Conservation (phyloP, 306 rosid species). For the Vachellia pachyceras region DNA sequence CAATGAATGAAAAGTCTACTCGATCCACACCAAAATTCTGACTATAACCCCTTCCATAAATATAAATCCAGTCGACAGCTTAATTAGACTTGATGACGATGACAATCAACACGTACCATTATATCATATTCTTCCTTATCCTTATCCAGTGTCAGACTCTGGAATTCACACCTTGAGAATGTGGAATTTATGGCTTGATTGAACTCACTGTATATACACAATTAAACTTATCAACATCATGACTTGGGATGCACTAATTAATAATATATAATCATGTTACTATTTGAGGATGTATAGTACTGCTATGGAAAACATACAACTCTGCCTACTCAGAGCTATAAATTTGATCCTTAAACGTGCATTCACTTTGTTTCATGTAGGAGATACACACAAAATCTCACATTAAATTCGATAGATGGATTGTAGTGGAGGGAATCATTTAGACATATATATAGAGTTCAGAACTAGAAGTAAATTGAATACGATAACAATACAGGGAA, state of each 20-base stretch:
- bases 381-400: not conserved
- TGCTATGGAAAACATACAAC: not conserved
- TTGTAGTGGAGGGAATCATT: not conserved
- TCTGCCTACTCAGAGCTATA: too few relatives aligned
- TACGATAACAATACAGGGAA: not conserved
- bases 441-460: not conserved
- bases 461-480: not conserved
- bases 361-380: not conserved
- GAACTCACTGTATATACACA: not conserved
- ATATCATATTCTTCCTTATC: not conserved
- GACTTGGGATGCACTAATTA: not conserved
- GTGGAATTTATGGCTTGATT: not conserved
- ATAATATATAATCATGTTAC: not conserved
- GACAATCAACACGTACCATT: too few relatives aligned
- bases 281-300: not conserved
- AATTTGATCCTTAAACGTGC: not conserved
- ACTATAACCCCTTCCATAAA: not conserved
- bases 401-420: too few relatives aligned
- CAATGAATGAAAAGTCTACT: too few relatives aligned
- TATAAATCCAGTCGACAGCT: not conserved
- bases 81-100: too few relatives aligned
- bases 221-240: not conserved
- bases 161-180: not conserved
- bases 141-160: not conserved
- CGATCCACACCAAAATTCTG: not conserved